Evolutionary conservation across 2,329 filamentous ascomycete species (phyloP), one percentile per base, ranked within the genome.

Genomic region (Ophiostoma ips): DNA sequence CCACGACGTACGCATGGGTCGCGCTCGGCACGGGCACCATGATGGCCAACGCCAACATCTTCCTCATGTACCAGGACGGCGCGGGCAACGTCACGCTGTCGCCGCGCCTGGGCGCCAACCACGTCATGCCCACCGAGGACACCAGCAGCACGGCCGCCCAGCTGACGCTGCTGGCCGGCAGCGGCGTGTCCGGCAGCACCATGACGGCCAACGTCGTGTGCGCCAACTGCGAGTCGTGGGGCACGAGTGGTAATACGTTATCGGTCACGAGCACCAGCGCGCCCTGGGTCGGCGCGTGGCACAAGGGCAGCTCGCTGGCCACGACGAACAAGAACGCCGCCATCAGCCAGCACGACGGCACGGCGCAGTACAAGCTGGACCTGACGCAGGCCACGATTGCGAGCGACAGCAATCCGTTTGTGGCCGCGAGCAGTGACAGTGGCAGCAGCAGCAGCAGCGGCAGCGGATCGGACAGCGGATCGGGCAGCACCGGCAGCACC

Each of bases 201-300:
- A 80, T 83, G 71, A 67, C 71, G 5, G 80, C 79, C 56, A 83
- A 83, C 57, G 64, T 83, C 43, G 60, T 61, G 36, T 78, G 77
- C 61, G 57, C 65, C 46, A 74, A 74, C 60, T 80, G 77, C 62
- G 59, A 70, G 49, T 60, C 64, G 12, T 75, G 71, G 71, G 58
- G 56, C 19, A 66, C 67, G 8, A 68, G 68, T 12, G 58, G 58
- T 15, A 59, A 58, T 15, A 58, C 59, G 16, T 62, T 80, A 52
- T 59, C 66, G 45, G 61, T 75, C n/a, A 55, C 59, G 8, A 66
- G 66, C 47, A 62, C 62, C 15, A 56, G 57, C 34, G 64, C 69
- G 12, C 56, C 58, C 38, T 80, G 76, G 73, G 73, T 81, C 50
- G 68, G 68, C 10, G 76, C 75, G 0, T 78, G 75, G 73, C 70